Evolutionary conservation across 352 stramenopile species (phyloP), one percentile per base, ranked within the genome.

Genomic region (Thraustochytrium sp.): DNA sequence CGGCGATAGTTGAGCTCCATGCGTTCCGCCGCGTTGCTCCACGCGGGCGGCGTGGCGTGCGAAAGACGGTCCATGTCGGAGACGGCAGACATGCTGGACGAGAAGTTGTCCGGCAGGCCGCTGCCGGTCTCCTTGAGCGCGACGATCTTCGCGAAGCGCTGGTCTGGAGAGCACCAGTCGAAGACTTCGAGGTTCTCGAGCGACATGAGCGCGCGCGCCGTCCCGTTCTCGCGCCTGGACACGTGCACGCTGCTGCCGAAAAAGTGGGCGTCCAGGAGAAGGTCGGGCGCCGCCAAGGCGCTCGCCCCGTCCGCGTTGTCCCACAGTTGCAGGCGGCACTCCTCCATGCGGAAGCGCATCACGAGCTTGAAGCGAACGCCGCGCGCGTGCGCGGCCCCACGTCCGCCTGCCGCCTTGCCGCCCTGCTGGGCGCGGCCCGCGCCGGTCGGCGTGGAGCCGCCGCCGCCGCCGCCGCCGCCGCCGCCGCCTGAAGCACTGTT

Each of bases 101-200:
- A 80, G 34, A 80, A 23, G n/a, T 68, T 46, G 13, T 80, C 68
- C 31, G 68, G 44, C 9, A 80, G 34, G 44, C 31, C 42, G 23
- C 29, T 26, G 8, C 26, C 9, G 18, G 26, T 51, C 26, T 80
- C 68, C 49, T 80, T 80, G 9, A 80, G 21, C 16, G 68, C 23
- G 4, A 80, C 68, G 13, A 80, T 80, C 0, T 31, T 13, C 9
- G 68, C 49, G 3, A 80, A 80, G 5, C 68, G 68, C 21, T 46
- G 36, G 34, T 80, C 40, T 3, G 1, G 29, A 9, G 34, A 9
- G 42, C 68, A 80, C 48, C 68, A 51, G 53, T 80, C 68, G 31
- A 75, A 80, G 44, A 80, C 68, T 13, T 55, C 68, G 23, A 80
- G 31, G 38, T 80, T 80, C 34, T 80, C 68, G 4, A 80, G 38